Evolutionary conservation across 2,329 filamentous ascomycete genomes (phyloP).

Genomic region (Aaosphaeria arxii): DNA sequence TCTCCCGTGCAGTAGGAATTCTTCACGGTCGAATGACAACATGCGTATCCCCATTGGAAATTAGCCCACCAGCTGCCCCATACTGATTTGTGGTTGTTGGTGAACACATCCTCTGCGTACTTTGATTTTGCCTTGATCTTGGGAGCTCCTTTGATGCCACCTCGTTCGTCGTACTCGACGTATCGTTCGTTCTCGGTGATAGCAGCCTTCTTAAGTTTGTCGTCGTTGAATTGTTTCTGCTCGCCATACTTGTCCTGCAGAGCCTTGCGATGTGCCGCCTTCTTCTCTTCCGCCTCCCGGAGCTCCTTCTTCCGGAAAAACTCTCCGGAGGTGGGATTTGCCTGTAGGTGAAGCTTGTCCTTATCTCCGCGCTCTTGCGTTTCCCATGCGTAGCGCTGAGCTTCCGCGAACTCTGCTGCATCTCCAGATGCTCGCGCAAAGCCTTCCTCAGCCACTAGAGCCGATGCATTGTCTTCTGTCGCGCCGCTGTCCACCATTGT

Average conservation of each 20-base stretch:
- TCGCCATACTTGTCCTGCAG: slow-evolving; percentile 81
- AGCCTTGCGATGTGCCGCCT: slow-evolving; percentile 64
- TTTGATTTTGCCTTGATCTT: slow-evolving; percentile 79
- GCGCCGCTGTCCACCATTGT: slow-evolving; percentile 85
- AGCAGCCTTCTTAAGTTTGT: slow-evolving; percentile 62
- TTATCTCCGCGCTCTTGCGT: slow-evolving; percentile 78
- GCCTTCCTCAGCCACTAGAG: slow-evolving; percentile 86
- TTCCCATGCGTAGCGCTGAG: slow-evolving; percentile 92
- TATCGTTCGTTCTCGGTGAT: slow-evolving; percentile 81
- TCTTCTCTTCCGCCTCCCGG: slow-evolving; percentile 68
- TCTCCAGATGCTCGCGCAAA: slow-evolving; percentile 88
- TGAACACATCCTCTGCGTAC: slow-evolving; percentile 81
- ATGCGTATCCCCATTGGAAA: slow-evolving; percentile 94
- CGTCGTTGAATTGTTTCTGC: slow-evolving; percentile 59
- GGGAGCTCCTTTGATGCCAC: slow-evolving; percentile 82
- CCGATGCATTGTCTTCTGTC: slow-evolving; percentile 73
- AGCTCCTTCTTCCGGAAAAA: slow-evolving; percentile 76
- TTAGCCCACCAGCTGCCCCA: slow-evolving; percentile 98
- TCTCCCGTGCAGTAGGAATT: slow-evolving; percentile 98
- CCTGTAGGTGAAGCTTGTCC: slow-evolving; percentile 84
- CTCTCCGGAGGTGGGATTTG: slow-evolving; percentile 92
- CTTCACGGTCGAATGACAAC: slow-evolving; percentile 89
- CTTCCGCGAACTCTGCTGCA: slow-evolving; percentile 86
- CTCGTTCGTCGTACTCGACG: slow-evolving; percentile 90
- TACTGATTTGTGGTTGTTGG: slow-evolving; percentile 88